A percentile compares a stretch with the other conserved stretches of the same genome.
Conservation (phyloP, 768 basidiomycete genomes). For the Trametes meyenii region DNA sequence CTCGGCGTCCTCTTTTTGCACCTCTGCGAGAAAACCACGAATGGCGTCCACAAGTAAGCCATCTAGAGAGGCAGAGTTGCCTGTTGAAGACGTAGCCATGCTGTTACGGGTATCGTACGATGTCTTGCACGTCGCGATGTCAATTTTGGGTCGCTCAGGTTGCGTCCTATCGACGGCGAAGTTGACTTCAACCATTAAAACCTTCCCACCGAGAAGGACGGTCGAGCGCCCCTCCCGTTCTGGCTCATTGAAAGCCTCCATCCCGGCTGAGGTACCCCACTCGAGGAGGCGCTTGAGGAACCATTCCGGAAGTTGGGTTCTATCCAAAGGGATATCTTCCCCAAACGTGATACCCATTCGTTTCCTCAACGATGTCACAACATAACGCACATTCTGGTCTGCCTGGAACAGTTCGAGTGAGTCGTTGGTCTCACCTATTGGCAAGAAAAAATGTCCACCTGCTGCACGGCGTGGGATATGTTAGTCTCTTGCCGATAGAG, state of each 20-base stretch:
- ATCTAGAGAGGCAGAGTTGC: conserved; percentile 61
- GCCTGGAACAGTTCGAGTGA: conserved; percentile 41
- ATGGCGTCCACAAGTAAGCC: conserved; percentile 61
- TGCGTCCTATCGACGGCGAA: conserved; percentile 50
- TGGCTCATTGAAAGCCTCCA: conserved; percentile 73
- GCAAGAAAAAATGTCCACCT: conserved; percentile 41
- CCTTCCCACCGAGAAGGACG: conserved; percentile 73
- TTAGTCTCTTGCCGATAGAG: conserved; percentile 64
- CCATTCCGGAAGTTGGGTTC: conserved; percentile 51
- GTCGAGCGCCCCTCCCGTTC: conserved; percentile 52
- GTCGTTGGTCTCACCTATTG: too few species aligned
- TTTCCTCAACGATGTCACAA: conserved; percentile 49
- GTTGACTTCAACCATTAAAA: conserved; percentile 79
- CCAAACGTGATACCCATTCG: conserved; percentile 55
- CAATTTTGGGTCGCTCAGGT: conserved; percentile 41
- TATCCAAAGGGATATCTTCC: conserved; percentile 63
- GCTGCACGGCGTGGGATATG: conserved; percentile 53
- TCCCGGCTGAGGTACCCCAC: conserved; percentile 66
- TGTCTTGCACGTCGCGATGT: conserved; percentile 65
- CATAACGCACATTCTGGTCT: conserved; percentile 54
- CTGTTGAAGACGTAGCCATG: conserved; percentile 39
- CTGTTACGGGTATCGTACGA: conserved; percentile 64
- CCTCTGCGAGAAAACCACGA: conserved; percentile 59
- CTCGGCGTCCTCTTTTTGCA: conserved; percentile 53
- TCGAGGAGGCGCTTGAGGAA: conserved; percentile 58